Conservation (phyloP, 2,329 filamentous ascomycete species). For the Aphanoascus verrucosus region DNA sequence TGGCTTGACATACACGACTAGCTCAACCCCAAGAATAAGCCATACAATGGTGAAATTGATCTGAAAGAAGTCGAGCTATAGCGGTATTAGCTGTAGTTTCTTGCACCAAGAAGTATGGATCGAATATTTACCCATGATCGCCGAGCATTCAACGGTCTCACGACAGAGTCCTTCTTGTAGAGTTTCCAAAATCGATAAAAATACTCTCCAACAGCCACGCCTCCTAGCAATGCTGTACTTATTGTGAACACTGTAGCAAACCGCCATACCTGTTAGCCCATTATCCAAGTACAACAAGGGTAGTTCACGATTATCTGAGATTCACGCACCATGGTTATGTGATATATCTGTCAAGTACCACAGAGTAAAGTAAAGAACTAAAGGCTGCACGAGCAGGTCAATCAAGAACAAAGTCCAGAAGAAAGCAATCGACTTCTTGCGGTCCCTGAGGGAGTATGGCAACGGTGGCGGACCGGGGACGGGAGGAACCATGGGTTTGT, state of each 20-base stretch:
- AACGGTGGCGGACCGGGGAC: constrained; percentile 38
- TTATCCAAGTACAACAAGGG: too few species aligned
- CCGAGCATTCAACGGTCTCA: constrained; percentile 33
- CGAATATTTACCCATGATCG: constrained; percentile 30
- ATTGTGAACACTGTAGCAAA: constrained; percentile 33
- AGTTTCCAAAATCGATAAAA: constrained; percentile 34
- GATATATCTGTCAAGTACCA: constrained; percentile 47
- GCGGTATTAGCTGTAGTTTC: background rate
- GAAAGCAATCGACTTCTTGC: constrained; percentile 46
- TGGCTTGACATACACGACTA: constrained; percentile 30
- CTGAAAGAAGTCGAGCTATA: constrained; percentile 37
- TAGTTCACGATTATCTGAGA: background rate
- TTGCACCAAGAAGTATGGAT: background rate
- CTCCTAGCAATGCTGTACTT: constrained; percentile 32
- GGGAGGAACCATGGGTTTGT: constrained; percentile 22
- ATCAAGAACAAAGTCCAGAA: constrained; percentile 52
- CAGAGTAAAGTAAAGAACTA: constrained; percentile 50
- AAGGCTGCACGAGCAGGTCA: constrained; percentile 49
- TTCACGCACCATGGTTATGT: constrained; percentile 28
- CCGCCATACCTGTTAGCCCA: background rate
- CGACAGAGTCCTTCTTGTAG: constrained; percentile 28
- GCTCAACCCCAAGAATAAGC: constrained; percentile 34
- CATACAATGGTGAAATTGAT: constrained; percentile 39
- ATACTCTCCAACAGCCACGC: constrained; percentile 36
- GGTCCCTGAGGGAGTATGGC: constrained; percentile 45